Conservation (phyloP, 2,329 filamentous ascomycete genomes). For the Microdochium nivale region DNA sequence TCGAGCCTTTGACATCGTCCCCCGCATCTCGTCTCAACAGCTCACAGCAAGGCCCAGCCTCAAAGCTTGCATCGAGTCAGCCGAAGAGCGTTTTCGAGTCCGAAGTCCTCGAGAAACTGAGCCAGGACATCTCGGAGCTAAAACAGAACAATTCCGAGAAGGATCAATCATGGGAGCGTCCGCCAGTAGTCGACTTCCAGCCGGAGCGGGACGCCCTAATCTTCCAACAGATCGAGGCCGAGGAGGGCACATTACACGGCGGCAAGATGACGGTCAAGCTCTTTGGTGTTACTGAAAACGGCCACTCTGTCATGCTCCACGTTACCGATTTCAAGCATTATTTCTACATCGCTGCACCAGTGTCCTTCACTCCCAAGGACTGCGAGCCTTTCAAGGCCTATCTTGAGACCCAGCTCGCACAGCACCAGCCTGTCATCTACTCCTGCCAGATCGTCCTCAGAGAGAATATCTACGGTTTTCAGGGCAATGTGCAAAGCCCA, state of each 20-base stretch:
- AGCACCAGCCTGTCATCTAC: constrained; percentile 65
- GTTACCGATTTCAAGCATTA: constrained; percentile 96
- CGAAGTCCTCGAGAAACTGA: constrained; percentile 90
- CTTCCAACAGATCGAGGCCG: constrained; percentile 93
- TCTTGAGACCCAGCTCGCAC: constrained; percentile 70
- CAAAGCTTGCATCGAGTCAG: constrained; percentile 63
- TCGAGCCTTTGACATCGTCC: constrained; percentile 54
- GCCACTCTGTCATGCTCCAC: constrained; percentile 89
- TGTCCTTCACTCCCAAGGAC: constrained; percentile 71
- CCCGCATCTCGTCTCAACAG: constrained; percentile 50
- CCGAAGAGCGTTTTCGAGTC: constrained; percentile 88
- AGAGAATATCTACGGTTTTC: constrained; percentile 90
- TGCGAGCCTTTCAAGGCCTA: constrained; percentile 71
- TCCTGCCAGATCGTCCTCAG: constrained; percentile 75
- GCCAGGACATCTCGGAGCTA: constrained; percentile 79
- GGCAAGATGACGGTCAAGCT: constrained; percentile 76
- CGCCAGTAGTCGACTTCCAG: constrained; percentile 41
- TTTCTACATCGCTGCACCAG: constrained; percentile 82
- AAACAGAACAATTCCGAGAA: constrained; percentile 85
- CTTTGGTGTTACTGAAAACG: constrained; percentile 78
- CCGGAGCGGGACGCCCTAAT: constrained; percentile 60
- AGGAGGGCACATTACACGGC: constrained; percentile 76
- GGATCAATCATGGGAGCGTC: constrained; percentile 82
- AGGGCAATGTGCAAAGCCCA: constrained; percentile 84
- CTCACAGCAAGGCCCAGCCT: constrained; percentile 53